Base-by-base conservation (phyloP, 164 flowering plant species). In the Vitis labrusca region DNA sequence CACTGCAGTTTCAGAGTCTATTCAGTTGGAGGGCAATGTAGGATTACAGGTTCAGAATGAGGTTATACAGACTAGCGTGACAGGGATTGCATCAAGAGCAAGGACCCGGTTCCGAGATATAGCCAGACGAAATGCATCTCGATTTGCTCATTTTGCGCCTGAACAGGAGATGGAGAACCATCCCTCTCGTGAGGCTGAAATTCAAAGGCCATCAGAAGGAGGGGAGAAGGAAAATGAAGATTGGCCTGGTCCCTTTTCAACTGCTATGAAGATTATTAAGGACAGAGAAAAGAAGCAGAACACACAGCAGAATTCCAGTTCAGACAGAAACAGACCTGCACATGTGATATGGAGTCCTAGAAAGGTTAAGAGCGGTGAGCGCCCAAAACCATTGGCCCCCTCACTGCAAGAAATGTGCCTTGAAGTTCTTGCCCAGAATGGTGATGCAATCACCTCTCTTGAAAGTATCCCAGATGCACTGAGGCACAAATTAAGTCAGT, bases 201-300 rank as follows among this genome's bases (percentile, higher is more conserved):
- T n/a, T 51, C 85, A 66, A 68, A 49, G 48, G 37, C 77, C 78
- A 23, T 15, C 65, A 8, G 57, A 4, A 4, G 78, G 72, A 71
- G 65, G 30, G 15, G 62, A 52, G 15, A 51, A 16, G 49, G 85
- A 73, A 57, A 61, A 68, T 32, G 95, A 89, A 76, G 97, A 91
- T 78, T 92, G 97, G 97, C 95, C 97, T n/a, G 97, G 97, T 63
- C 95, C 95, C 13, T 94, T 94, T 76, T 87, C 95, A 14, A 92
- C 97, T 66, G 97, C 98, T 49, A 76, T 88, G 89, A 88, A 84
- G 70, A 92, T 92, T 69, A 82, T 87, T 49, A 84, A 65, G 73
- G 94, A 86, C 49, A 79, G 96, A 30, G 79, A 53, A 15, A 59
- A 27, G 56, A 86, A 79, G 56, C 48, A 54, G 61, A 71, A 70